phyloP scores from a whole-genome alignment of 2,329 filamentous ascomycete species.

The Stagonosporopsis tanaceti region DNA sequence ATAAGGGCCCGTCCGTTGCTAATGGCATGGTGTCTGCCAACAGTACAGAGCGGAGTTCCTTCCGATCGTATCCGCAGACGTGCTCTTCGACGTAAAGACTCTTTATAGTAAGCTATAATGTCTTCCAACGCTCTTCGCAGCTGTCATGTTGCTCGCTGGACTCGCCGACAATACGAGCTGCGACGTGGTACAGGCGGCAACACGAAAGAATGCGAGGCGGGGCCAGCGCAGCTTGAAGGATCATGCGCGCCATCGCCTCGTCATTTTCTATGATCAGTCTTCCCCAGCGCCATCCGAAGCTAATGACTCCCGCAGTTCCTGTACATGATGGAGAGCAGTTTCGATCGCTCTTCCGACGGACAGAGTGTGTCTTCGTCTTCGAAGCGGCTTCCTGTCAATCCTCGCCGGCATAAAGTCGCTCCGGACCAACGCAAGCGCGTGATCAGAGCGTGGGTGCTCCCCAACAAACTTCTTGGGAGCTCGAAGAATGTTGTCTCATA shows the following conservation, averaged over 20 bases:
- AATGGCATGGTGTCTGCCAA: background rate
- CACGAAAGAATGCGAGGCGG: constrained; percentile 10
- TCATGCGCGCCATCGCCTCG: constrained; percentile 16
- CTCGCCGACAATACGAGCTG: constrained; percentile 1
- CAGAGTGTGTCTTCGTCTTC: constrained; percentile 7
- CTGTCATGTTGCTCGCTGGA: background rate
- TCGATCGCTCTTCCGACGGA: background rate
- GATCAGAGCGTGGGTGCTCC: constrained; percentile 21
- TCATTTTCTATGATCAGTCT: constrained; percentile 3
- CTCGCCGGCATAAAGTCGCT: constrained; percentile 24
- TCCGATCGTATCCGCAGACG: constrained; percentile 2
- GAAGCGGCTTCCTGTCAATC: constrained; percentile 26
- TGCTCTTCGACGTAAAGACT: background rate
- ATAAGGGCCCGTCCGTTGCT: background rate
- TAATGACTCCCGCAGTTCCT: constrained; percentile 1
- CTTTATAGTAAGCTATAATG: constrained; percentile 7
- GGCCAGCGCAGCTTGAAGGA: constrained; percentile 8
- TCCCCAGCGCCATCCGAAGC: background rate
- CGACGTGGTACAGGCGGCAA: constrained; percentile 10
- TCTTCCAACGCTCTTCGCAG: background rate
- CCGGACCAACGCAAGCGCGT: constrained; percentile 25
- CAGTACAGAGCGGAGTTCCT: constrained; percentile 4
- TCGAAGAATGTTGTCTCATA: background rate
- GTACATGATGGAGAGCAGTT: constrained; percentile 1
- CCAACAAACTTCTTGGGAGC: background rate